Evolutionary conservation across 2,329 filamentous ascomycete species (phyloP).

Genomic region (Ascochyta koolunga): DNA sequence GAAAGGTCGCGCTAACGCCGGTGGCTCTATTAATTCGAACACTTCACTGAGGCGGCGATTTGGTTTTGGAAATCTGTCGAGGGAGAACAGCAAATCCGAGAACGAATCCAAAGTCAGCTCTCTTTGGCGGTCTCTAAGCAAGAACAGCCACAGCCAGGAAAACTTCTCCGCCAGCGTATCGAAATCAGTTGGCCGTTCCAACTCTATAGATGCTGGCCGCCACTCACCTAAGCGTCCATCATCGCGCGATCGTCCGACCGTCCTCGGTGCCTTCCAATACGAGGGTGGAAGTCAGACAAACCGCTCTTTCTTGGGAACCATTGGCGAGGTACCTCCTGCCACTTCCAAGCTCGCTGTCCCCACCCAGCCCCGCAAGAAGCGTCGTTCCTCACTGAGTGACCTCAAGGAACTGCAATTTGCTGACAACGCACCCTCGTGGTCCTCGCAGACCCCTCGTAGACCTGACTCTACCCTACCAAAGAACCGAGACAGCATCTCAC

Average conservation of each 20-base stretch:
- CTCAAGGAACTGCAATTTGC: slow-evolving; percentile 71
- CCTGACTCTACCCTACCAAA: slow-evolving; percentile 32
- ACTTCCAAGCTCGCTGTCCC: slow-evolving; percentile 24
- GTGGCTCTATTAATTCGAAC: slow-evolving; percentile 82
- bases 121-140: slow-evolving; percentile 87
- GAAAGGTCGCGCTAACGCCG: slow-evolving; percentile 63
- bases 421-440: slow-evolving; percentile 50
- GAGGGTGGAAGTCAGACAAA: slow-evolving; percentile 48
- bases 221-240: slow-evolving; percentile 58
- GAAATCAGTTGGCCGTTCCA: slow-evolving; percentile 71
- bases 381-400: slow-evolving; percentile 90
- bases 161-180: slow-evolving; percentile 67
- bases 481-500: slow-evolving; percentile 33
- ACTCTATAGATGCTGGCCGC: slow-evolving; percentile 75
- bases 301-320: slow-evolving; percentile 56
- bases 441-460: slow-evolving; percentile 45
- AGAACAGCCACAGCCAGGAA: slow-evolving; percentile 60
- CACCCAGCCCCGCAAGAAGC: slow-evolving; percentile 67
- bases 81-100: slow-evolving; percentile 78
- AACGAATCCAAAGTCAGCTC: slow-evolving; percentile 73
- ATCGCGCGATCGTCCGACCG: slow-evolving; percentile 61
- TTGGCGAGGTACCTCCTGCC: slow-evolving; percentile 54
- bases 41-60: slow-evolving; percentile 86
- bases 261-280: slow-evolving; percentile 56
- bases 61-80: slow-evolving; percentile 75